Base-by-base conservation (phyloP, 441 rosid genomes). In the Erodium trifolium region DNA sequence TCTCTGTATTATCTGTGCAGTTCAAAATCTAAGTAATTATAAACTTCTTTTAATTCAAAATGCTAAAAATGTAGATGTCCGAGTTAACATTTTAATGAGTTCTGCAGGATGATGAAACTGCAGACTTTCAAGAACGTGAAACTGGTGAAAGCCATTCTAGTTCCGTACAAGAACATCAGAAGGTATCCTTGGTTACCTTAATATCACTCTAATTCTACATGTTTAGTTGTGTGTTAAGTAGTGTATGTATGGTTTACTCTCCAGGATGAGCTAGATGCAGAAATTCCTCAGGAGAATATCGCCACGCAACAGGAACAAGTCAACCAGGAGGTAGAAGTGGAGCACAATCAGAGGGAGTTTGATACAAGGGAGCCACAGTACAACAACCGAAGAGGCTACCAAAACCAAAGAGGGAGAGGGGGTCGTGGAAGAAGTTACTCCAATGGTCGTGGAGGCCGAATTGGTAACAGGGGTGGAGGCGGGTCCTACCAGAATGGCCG, bases 401-500 rank as follows among this genome's bases (percentile, higher is more conserved):
- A 82, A 77, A 88, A 84, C 82, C 91, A 88, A 72, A 83, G 97
- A 78, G 96, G 93, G 35, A 82, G 89, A 3, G 76, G 82, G 3
- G 76, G 82, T 39, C 69, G 82, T 57, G 82, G 88, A 43, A 81
- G 87, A 1, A 91, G 87, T 35, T 81, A 85, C 69, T 77, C 81
- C 62, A 89, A 86, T 74, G 95, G 93, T 23, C 87, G 87, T 51
- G 93, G 97, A 49, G 91, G 96, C 37, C 82, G 91, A 35, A 72
- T 81, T 4, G 5, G 4, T 18, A 85, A 85, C 66, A 84, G 93
- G 75, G 90, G 90, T 23, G 27, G 27, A 0, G 27, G 27, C 68
- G 90, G 89, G 53, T 66, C 76, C 71, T 82, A 88, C 80, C 87
- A 84, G 76, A 91, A 87, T 78, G 97, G 92, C 49, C 82, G 95